Evolutionary conservation across 106 monocot species (phyloP), one percentile per base, ranked within the genome.

Genomic region (Apostasia ramifera): DNA sequence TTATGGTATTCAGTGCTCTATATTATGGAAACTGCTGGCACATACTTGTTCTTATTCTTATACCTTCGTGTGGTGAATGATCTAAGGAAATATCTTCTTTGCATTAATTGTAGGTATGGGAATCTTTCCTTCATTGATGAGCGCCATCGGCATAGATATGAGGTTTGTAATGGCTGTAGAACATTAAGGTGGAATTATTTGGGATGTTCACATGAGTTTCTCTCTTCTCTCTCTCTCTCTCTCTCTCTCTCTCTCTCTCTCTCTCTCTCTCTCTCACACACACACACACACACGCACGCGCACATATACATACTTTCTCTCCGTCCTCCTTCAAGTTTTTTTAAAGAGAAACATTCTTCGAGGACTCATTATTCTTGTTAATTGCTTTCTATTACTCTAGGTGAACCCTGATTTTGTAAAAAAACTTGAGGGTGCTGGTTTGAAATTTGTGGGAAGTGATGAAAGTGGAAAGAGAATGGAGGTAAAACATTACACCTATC

Each of bases 91-190:
- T 43, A 14, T 59, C 10, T 26, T 26, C 26, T 26, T 26, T 26
- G 26, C 26, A 26, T 26, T 26, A 26, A 26, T 26, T 50, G 2
- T 8, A 92, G 92, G 74, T 88, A 88, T 68, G 83, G 83, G 26
- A 79, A 83, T 81, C 81, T 72, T 1, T 55, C 61, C 2, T 79
- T 66, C 72, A 67, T 92, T 13, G 92, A 92, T 66, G 92, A 92
- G 74, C 58, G 92, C 5, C 92, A 92, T 73, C 77, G 92, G 40
- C 92, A 92, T 52, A 76, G 88, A 92, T 92, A 88, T 55, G 92
- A 88, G 92, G 92, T 84, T 45, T 47, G 53, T 66, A 26, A 26
- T 26, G 26, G 26, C 26, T 26, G 26, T 26, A 26, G 26, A 26
- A 26, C 26, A 26, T 26, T 26, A 26, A 26, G 26, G 26, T 26